Base-by-base conservation (phyloP, 2,329 filamentous ascomycete genomes). In the Blastomyces silverae region DNA sequence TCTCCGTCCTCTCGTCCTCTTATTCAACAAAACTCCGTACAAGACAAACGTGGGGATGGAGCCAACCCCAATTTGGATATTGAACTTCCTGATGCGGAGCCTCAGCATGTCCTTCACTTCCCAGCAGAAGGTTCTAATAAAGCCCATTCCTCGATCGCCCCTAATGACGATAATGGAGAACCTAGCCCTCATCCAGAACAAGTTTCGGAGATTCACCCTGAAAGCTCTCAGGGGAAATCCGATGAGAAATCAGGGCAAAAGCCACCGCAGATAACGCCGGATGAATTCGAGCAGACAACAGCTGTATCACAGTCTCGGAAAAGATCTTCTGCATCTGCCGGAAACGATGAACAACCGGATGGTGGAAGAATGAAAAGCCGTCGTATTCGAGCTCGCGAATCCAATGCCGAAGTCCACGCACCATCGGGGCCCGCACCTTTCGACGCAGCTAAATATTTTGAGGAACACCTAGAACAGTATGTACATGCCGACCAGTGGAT, bases 381-480 rank as follows among this genome's bases (percentile, higher is more conserved):
- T 70, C 81, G 86, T 46, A 82, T 85, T 22, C 82, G 85, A 62
- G 84, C 84, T 39, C 80, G 86, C 66, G 85, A 87, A 67, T 83
- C 83, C 10, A 78, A 82, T 61, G 79, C 77, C 7, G 83, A 85
- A 42, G 73, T 74, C 37, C 71, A 75, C 20, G 71, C 76, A 13
- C 79, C 80, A 42, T 74, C 76, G 5, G 81, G 82, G 48, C 79
- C 81, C 25, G 74, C 79, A 20, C 74, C 78, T 37, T 81, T 83
- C 52, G 84, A 86, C 66, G 78, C 79, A 57, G 62, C 62, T 53
- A 84, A 81, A 70, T 81, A 84, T 68, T 82, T 82, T 65, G 81
- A 84, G 67, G 79, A 84, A 64, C 82, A 83, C 59, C 74, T 87
- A 15, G 80, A 82, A 66, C 73, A 79, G 6, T 82, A 80, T 66